Percentiles rank a stretch among this genome's conserved stretches.
These are phyloP conservation scores for Talaromyces trachyspermus DNA, from an alignment of 495 filamentous ascomycete genomes.

Conservation along the genomic window DNA sequence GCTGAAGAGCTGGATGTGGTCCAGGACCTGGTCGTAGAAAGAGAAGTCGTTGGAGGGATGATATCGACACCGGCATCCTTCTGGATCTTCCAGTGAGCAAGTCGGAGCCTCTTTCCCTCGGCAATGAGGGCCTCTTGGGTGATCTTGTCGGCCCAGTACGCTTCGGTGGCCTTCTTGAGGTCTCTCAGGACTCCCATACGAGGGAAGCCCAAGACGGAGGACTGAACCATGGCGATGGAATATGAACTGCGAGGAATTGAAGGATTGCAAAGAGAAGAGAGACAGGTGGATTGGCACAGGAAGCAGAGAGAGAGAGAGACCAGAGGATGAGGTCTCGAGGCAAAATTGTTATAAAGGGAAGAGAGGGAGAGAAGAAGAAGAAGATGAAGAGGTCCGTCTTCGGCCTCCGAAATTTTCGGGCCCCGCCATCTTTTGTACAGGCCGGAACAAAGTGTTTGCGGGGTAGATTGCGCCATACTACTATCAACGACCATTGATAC, in stretches of 20 bases:
- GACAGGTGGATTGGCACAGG: not conserved
- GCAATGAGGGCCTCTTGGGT: constrained; percentile 77
- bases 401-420: constrained; percentile 6
- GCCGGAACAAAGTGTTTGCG: not conserved
- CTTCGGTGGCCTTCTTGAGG: constrained; percentile 99
- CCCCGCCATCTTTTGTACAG: constrained; percentile 5
- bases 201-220: constrained; percentile 70
- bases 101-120: constrained; percentile 93
- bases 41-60: constrained; percentile 99
- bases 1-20: constrained; percentile 98
- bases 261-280: not conserved
- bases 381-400: not conserved
- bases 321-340: not conserved
- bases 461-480: too few species aligned
- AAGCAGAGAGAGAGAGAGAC: not conserved
- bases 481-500: too few species aligned
- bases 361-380: not conserved
- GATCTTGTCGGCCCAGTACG: constrained; percentile 93
- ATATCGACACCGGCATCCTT: constrained; percentile 93
- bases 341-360: not conserved
- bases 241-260: constrained; percentile 10
- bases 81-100: constrained; percentile 98
- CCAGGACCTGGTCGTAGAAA: constrained; percentile 96
- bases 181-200: constrained; percentile 97
- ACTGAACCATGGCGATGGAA: constrained; percentile 12